Evolutionary conservation across 75 land plant species (phyloP).

Genomic region (Cryptomeria japonica): DNA sequence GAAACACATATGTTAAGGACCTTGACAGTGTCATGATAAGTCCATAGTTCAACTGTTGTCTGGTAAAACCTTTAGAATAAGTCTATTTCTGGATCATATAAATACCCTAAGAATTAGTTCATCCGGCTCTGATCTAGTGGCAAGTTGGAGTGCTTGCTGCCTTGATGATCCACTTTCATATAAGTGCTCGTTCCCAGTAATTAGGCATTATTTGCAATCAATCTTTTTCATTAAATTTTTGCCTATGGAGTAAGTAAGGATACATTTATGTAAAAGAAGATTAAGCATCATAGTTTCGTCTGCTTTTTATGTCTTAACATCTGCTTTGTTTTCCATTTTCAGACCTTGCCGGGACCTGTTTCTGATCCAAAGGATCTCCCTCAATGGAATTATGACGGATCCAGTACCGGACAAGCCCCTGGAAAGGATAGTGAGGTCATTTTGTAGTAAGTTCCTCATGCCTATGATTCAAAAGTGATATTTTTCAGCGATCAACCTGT

Average conservation of each 20-base stretch:
- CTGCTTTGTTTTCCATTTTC: constrained; percentile 1
- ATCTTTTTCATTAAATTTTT: too few relatives aligned
- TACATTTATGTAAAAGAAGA: background rate
- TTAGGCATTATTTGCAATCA: background rate
- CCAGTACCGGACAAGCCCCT: constrained; percentile 94
- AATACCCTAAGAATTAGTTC: background rate
- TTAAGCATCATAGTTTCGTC: background rate
- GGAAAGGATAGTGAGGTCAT: constrained; percentile 95
- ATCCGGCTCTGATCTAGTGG: background rate
- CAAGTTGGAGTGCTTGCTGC: background rate
- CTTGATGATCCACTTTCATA: background rate
- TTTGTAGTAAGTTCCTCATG: constrained; percentile 45
- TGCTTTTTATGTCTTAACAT: background rate
- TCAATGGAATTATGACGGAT: constrained; percentile 94
- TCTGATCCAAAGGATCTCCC: constrained; percentile 64
- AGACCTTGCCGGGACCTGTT: constrained; percentile 75
- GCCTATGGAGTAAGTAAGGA: background rate
- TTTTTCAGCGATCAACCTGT: background rate
- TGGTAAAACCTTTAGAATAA: background rate
- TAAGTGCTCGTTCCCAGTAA: background rate
- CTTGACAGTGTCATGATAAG: background rate
- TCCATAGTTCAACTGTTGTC: too few relatives aligned
- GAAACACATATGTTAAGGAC: background rate
- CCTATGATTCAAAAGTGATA: background rate
- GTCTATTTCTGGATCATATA: background rate